Percentiles rank a stretch among this genome's conserved stretches.
Conservation (phyloP, 768 basidiomycete genomes). For the Suillus variegatus region DNA sequence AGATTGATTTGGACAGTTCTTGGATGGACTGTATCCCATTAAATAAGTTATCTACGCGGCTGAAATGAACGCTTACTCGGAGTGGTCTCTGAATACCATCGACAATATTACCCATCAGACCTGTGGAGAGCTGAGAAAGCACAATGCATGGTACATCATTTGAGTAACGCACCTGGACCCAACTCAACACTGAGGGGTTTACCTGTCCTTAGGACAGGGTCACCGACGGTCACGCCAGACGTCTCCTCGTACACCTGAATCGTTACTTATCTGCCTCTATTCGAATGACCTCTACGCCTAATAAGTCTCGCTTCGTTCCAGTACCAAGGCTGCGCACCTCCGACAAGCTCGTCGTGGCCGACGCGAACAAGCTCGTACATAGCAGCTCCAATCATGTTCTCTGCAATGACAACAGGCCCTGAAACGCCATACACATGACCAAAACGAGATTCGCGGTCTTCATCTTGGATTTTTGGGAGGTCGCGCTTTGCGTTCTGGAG, state of each 20-base stretch:
- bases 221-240: conserved; percentile 97
- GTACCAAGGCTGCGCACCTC: conserved; percentile 56
- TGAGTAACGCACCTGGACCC: conserved; percentile 74
- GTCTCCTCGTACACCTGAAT: conserved; percentile 99
- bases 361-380: conserved; percentile 99
- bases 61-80: conserved; percentile 52
- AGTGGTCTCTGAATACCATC: conserved; percentile 96
- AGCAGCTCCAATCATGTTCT: conserved; percentile 93
- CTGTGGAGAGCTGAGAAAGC: conserved; percentile 40
- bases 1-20: conserved; percentile 97
- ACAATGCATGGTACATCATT: background rate
- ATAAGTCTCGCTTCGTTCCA: conserved; percentile 15
- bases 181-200: conserved; percentile 98
- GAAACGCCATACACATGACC: conserved; percentile 95
- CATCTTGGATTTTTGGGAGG: conserved; percentile 87
- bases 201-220: conserved; percentile 95
- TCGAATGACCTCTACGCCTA: conserved; percentile 89
- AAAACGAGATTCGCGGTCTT: conserved; percentile 84
- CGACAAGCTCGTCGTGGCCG: conserved; percentile 97
- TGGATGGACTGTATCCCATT: conserved; percentile 68
- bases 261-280: conserved; percentile 96
- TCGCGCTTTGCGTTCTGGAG: conserved; percentile 87
- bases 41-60: conserved; percentile 12
- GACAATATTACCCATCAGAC: conserved; percentile 99
- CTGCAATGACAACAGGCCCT: conserved; percentile 95